Evolutionary conservation across 2,329 filamentous ascomycete genomes (phyloP).

Genomic region (Fusarium musae): DNA sequence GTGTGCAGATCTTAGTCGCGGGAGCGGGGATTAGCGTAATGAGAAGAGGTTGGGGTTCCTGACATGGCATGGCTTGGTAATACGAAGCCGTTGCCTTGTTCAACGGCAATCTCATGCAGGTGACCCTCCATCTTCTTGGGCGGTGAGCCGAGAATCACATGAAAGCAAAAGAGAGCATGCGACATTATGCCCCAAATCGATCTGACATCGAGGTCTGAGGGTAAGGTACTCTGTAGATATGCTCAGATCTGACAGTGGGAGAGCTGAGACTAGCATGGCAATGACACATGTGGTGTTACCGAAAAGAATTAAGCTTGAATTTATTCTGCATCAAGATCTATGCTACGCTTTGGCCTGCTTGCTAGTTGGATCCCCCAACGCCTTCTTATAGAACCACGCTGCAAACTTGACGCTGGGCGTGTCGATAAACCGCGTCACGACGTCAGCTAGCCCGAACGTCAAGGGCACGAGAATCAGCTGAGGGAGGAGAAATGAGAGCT

Average conservation of each 20-base stretch:
- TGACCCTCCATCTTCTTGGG: not conserved
- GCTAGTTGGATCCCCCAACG: slow-evolving; percentile 42
- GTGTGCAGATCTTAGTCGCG: slow-evolving; percentile 22
- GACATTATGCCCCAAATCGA: not conserved
- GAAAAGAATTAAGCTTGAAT: slow-evolving; percentile 30
- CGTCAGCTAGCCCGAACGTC: slow-evolving; percentile 67
- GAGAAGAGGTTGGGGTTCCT: not conserved
- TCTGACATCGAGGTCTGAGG: not conserved
- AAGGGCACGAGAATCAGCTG: slow-evolving; percentile 70
- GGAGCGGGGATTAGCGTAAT: slow-evolving; percentile 10
- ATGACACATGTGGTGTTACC: not conserved
- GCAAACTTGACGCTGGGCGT: slow-evolving; percentile 69
- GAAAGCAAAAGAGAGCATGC: not conserved
- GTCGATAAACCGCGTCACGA: slow-evolving; percentile 66
- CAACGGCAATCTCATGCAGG: not conserved
- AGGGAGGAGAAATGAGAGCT: slow-evolving; percentile 67
- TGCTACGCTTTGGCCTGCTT: slow-evolving; percentile 34
- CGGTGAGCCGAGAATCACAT: slow-evolving; percentile 12
- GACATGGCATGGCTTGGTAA: not conserved
- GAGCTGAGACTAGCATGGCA: not conserved
- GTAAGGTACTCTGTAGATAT: not conserved
- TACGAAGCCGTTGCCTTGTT: slow-evolving; percentile 4
- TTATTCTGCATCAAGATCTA: slow-evolving; percentile 1
- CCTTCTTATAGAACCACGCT: slow-evolving; percentile 65
- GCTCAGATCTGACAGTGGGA: not conserved